Evolutionary conservation across 371 early-diverging fungal genomes (phyloP).

Genomic region (Mortierella sp.): DNA sequence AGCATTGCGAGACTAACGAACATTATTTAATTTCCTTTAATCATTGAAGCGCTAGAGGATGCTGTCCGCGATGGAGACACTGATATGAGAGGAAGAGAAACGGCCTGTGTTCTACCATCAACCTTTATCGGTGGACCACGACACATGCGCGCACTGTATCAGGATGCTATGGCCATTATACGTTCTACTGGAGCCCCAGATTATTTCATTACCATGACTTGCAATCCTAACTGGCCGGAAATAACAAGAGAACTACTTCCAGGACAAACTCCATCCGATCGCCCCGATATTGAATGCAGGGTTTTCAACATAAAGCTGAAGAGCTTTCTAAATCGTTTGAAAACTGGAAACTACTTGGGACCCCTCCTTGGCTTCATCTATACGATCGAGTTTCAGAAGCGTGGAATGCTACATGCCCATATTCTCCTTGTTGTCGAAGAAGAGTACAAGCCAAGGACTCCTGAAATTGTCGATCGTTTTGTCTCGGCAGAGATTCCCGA

Average conservation of each 20-base stretch:
- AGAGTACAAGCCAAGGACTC: conserved; percentile 21
- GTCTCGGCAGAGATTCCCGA: conserved; percentile 52
- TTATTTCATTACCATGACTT: conserved; percentile 56
- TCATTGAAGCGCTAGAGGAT: no score
- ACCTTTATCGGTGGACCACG: conserved; percentile 41
- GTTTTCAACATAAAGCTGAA: conserved; percentile 45
- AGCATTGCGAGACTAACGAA: no score
- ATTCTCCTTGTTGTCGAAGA: conserved; percentile 46
- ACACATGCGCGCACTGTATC: conserved; percentile 36
- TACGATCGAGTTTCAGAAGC: conserved; percentile 49
- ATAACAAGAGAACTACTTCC: conserved; percentile 21
- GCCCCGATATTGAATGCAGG: conserved; percentile 28
- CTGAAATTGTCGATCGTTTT: conserved; percentile 35
- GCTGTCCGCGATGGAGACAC: no score
- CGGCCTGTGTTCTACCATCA: conserved; percentile 27
- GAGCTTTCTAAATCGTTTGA: conserved; percentile 29
- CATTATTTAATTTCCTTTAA: no score
- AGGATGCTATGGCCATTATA: conserved; percentile 48
- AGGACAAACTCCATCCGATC: conserved; percentile 32
- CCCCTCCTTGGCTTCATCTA: no score
- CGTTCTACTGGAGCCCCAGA: conserved; percentile 45
- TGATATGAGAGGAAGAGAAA: no score
- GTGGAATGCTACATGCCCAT: conserved; percentile 47
- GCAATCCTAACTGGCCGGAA: conserved; percentile 54
- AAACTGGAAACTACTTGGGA: no score